Percentiles rank a stretch among this genome's conserved stretches.
Evolutionary conservation across 768 basidiomycete species (phyloP).

Genomic region (Melanogaster broomeanus): DNA sequence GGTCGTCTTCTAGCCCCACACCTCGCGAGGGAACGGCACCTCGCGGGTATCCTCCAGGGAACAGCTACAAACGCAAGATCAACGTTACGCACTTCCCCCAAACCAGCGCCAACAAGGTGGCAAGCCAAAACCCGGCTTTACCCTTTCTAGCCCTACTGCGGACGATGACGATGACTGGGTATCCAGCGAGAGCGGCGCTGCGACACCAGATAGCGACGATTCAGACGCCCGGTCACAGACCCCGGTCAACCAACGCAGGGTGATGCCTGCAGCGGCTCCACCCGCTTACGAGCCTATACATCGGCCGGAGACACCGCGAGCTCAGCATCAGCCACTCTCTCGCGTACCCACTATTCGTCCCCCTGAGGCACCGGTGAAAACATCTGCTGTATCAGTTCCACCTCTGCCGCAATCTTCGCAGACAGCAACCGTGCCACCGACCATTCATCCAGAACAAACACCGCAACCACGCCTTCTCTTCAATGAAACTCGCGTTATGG

Average conservation of each 20-base stretch:
- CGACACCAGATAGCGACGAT: slow-evolving; percentile 56
- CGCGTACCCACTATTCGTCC: slow-evolving; percentile 35
- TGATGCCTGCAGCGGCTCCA: slow-evolving; percentile 6
- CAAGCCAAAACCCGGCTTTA: slow-evolving; percentile 55
- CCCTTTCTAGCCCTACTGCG: slow-evolving; percentile 51
- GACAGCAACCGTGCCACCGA: slow-evolving; percentile 10
- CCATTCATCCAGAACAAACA: slow-evolving; percentile 11
- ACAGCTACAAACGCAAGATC: slow-evolving; percentile 33
- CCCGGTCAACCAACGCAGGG: slow-evolving; percentile 28
- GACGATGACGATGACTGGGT: slow-evolving; percentile 73
- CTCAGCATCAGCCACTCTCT: slow-evolving; percentile 32
- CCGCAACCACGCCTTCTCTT: slow-evolving; percentile 17
- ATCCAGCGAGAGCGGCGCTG: slow-evolving; percentile 76
- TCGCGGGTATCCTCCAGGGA: slow-evolving; percentile 30
- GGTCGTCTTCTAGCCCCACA: slow-evolving; percentile 12
- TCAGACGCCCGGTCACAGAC: slow-evolving; percentile 41
- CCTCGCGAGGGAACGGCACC: slow-evolving; percentile 29
- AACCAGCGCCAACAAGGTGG: slow-evolving; percentile 32
- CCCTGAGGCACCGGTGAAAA: slow-evolving; percentile 22
- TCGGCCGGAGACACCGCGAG: slow-evolving; percentile 33
- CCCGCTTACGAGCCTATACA: slow-evolving; percentile 17
- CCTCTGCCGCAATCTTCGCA: slow-evolving; percentile 17
- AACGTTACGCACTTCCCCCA: slow-evolving; percentile 27
- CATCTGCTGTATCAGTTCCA: slow-evolving; percentile 12
- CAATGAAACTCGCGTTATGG: slow-evolving; percentile 21